Base-by-base conservation (phyloP, 306 rosid genomes). In the Malus orientalis region DNA sequence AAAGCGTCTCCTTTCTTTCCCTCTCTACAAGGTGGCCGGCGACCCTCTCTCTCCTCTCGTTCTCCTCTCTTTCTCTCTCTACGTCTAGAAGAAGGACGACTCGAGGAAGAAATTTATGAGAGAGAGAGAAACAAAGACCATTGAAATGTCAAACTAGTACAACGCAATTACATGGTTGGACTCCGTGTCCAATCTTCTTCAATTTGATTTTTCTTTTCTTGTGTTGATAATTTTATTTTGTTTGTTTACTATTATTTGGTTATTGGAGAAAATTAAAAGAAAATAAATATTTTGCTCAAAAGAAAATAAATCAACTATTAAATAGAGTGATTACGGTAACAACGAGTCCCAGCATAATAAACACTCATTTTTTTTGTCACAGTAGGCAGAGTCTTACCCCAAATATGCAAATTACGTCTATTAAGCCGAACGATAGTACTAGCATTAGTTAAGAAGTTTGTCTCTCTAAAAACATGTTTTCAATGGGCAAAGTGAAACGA, bases 21-120 rank as follows among this genome's bases (percentile, higher is more conserved):
- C 76, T 72, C 79, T 59, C 75, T 73, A 62, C 62, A 79, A 10
- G 77, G 74, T 69, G 49, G 82, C 77, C 82, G 82, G 82, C 72
- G 62, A 15, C 67, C 67, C 45, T 36, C 51, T 60, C 75, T 58
- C 51, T 30, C 71, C 23, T 23, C 27, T 59, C 75, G 44, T 29
- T 29, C 47, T 59, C 69, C 58, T 53, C 75, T 57, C 49, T 30
- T 36, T 60, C 70, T 40, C 63, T 72, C 72, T 32, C 8, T 36
- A 15, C 2, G 14, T 64, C 67, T 68, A 30, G 62, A 65, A 83
- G 72, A 71, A 69, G 1, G 62, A 53, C 8, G 78, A 73, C 69
- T 42, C 4, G 58, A 72, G 55, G 1, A 30, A 11, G 40, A 22
- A 58, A 67, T 49, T 20, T 67, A 23, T 22, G 6, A 69, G 67